Evolutionary conservation across 2,329 filamentous ascomycete species (phyloP).

Genomic region (Fusarium vanettenii): DNA sequence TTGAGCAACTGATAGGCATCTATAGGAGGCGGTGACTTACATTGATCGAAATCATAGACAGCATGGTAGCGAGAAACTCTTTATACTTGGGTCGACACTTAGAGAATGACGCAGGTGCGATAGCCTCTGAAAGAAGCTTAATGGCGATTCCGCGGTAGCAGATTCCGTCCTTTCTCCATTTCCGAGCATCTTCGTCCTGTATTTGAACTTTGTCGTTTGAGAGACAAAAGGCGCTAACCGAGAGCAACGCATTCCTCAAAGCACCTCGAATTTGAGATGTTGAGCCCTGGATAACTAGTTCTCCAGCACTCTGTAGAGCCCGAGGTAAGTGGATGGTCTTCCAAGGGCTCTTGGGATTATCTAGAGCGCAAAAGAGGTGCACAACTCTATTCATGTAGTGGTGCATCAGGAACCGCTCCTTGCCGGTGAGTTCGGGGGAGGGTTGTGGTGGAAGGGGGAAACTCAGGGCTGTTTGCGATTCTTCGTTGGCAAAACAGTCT

Average conservation of each 20-base stretch:
- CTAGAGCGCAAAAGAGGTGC: neutral
- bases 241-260: neutral
- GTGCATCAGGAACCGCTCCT: neutral
- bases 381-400: neutral
- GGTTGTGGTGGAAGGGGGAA: neutral
- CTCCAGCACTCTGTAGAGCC: neutral
- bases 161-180: neutral
- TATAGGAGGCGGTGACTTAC: neutral
- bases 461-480: neutral
- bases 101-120: neutral
- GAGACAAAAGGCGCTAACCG: neutral
- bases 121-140: neutral
- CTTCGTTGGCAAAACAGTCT: too few relatives aligned
- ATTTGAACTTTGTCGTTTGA: neutral
- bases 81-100: neutral
- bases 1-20: too few relatives aligned
- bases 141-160: neutral
- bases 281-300: neutral
- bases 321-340: neutral
- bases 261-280: neutral
- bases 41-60: neutral
- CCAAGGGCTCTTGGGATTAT: neutral
- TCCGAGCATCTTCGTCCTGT: neutral
- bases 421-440: neutral
- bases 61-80: neutral